Percentiles rank a stretch among this genome's conserved stretches.
Conservation (phyloP, 139 green algal species). For the Diplosphaera chodatii region DNA sequence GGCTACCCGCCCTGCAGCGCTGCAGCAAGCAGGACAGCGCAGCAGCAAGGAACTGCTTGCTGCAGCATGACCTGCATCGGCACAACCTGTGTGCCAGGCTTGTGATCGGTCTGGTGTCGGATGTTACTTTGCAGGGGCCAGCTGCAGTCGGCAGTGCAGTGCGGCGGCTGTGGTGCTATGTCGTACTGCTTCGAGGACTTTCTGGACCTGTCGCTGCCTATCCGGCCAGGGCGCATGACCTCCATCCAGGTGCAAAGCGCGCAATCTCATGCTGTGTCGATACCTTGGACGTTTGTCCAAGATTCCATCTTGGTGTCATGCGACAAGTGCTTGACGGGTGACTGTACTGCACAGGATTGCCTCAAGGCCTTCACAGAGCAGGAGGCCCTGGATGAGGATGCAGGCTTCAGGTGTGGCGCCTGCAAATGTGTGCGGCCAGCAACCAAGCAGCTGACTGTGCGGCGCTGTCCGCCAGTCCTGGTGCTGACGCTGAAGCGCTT, state of each 20-base stretch:
- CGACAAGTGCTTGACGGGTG: too few species aligned
- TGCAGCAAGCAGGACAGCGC: too few species aligned
- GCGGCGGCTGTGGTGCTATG: constrained; percentile 38
- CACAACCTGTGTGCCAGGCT: too few species aligned
- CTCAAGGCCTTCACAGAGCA: constrained; percentile 38
- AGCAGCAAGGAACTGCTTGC: too few species aligned
- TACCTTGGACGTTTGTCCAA: too few species aligned
- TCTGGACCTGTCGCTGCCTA: constrained; percentile 66
- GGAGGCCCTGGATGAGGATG: constrained; percentile 31
- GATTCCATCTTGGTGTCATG: too few species aligned
- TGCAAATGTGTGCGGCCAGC: constrained; percentile 45
- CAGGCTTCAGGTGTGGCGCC: constrained; percentile 47
- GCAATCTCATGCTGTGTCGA: too few species aligned
- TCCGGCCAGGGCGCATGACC: constrained; percentile 31
- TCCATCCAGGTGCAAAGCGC: constrained; percentile 9
- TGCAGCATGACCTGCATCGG: too few species aligned
- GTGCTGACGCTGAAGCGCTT: constrained; percentile 68
- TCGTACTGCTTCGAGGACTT: constrained; percentile 75
- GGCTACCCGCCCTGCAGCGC: too few species aligned
- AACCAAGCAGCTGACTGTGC: constrained; percentile 58
- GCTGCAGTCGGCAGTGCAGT: constrained; percentile 71
- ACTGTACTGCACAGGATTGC: constrained; percentile 35
- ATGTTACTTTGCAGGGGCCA: constrained; percentile 40
- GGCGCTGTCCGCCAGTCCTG: constrained; percentile 36
- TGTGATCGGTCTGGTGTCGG: too few species aligned